Percentiles rank a stretch among this genome's conserved stretches.
Evolutionary conservation across 306 rosid genomes (phyloP).

Genomic region (Gillenia trifoliata): DNA sequence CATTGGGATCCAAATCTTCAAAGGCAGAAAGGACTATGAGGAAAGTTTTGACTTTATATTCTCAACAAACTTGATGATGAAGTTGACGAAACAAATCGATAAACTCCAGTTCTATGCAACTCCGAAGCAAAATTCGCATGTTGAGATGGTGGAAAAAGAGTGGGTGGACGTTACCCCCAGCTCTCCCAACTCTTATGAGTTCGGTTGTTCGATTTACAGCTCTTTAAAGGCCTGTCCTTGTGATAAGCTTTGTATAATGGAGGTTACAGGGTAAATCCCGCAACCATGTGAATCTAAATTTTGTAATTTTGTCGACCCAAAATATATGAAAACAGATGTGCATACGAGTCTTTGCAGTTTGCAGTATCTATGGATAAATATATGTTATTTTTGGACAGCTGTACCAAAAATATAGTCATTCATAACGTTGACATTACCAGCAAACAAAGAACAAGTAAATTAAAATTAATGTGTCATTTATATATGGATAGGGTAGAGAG

Average conservation of each 20-base stretch:
- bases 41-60: slow-evolving; percentile 53
- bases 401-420: not conserved
- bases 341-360: not conserved
- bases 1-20: slow-evolving; percentile 55
- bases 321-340: not conserved
- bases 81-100: slow-evolving; percentile 47
- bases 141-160: slow-evolving; percentile 64
- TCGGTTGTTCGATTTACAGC: slow-evolving; percentile 61
- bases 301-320: not conserved
- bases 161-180: slow-evolving; percentile 71
- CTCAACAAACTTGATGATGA: slow-evolving; percentile 48
- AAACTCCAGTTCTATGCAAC: slow-evolving; percentile 54
- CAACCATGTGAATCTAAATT: not conserved
- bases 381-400: not conserved
- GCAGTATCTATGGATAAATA: not conserved
- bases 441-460: no score
- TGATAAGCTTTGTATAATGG: slow-evolving; percentile 54
- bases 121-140: slow-evolving; percentile 50
- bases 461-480: no score
- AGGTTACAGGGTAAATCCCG: slow-evolving; percentile 38
- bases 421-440: not conserved
- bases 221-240: slow-evolving; percentile 51
- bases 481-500: no score
- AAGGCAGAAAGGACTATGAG: slow-evolving; percentile 34
- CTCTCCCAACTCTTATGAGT: slow-evolving; percentile 60